Evolutionary conservation across 768 basidiomycete species (phyloP), one percentile per base, ranked within the genome.

Genomic region (Macrolepiota albuminosa): DNA sequence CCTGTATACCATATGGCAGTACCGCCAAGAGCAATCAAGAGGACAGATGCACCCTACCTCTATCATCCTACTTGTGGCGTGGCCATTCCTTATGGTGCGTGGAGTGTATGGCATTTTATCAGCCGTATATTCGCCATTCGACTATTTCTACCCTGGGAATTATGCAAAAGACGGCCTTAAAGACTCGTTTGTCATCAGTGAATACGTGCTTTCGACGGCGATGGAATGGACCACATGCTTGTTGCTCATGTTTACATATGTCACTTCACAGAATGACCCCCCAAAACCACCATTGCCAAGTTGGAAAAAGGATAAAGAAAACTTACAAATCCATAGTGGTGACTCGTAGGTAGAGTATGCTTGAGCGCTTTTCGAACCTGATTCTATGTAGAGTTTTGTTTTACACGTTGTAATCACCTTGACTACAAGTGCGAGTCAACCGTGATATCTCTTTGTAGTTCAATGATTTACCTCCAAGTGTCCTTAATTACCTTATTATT

Each of bases 41-140:
- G 33, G 40, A 36, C 61, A 52, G 18, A 63, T 68, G 1, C 74
- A 75, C 54, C 66, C 67, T 8, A 75, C 73, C 3, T 62, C 73
- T 37, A 46, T 64, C 33, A 31, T 75, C 5, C 59, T 74, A 24
- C 53, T 72, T 4, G 59, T 63, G n/a, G 62, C 68, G 4, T 74
- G 72, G 72, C 70, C 72, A 37, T 67, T 72, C 31, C 67, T 75
- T 26, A 67, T 73, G 53, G 65, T 72, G 16, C 70, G 74, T 10
- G 74, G 74, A 33, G 53, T 70, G 9, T 75, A 73, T 48, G 72
- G 73, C 4, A 67, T 74, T 11, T 56, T 75, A 21, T 59, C 66
- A 7, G 64, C 60, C n/a, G 57, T 68, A 49, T 59, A 71, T 39
- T 59, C 64, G 13, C 54, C 62, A 1, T 70, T 73, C 59, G 65